phyloP scores from a whole-genome alignment of 2,329 filamentous ascomycete genomes.

The Apiospora arundinis region DNA sequence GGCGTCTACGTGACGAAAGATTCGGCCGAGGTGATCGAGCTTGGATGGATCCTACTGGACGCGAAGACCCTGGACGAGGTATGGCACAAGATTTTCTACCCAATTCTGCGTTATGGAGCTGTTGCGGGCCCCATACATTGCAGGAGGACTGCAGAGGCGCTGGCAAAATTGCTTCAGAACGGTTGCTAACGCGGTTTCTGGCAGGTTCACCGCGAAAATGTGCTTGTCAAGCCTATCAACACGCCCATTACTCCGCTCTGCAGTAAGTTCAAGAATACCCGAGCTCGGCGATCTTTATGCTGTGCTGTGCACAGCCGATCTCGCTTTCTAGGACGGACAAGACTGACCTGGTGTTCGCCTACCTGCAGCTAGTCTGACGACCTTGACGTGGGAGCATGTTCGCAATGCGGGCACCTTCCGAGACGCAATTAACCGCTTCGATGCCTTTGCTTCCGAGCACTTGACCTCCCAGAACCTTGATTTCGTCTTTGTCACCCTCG shows the following conservation, averaged over 20 bases:
- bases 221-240: constrained; percentile 97
- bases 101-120: constrained; percentile 22
- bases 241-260: constrained; percentile 98
- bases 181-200: constrained; percentile 13
- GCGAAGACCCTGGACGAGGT: constrained; percentile 93
- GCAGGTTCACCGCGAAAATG: constrained; percentile 92
- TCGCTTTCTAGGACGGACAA: constrained; percentile 11
- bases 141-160: constrained; percentile 6
- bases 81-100: constrained; percentile 43
- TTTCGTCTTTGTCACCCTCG: constrained; percentile 97
- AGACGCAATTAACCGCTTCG: constrained; percentile 94
- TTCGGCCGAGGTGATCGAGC: constrained; percentile 98
- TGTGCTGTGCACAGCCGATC: constrained; percentile 10
- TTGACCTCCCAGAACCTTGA: constrained; percentile 89
- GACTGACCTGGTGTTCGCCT: constrained; percentile 19
- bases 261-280: constrained; percentile 69
- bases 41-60: constrained; percentile 96
- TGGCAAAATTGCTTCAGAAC: constrained; percentile 3
- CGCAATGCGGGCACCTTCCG: constrained; percentile 96
- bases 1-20: constrained; percentile 99
- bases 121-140: constrained; percentile 13
- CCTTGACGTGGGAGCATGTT: constrained; percentile 98
- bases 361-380: constrained; percentile 85
- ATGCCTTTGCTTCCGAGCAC: constrained; percentile 91
- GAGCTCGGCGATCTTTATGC: neutral